Conservation (phyloP, 2,329 filamentous ascomycete species). For the Verticillium longisporum region DNA sequence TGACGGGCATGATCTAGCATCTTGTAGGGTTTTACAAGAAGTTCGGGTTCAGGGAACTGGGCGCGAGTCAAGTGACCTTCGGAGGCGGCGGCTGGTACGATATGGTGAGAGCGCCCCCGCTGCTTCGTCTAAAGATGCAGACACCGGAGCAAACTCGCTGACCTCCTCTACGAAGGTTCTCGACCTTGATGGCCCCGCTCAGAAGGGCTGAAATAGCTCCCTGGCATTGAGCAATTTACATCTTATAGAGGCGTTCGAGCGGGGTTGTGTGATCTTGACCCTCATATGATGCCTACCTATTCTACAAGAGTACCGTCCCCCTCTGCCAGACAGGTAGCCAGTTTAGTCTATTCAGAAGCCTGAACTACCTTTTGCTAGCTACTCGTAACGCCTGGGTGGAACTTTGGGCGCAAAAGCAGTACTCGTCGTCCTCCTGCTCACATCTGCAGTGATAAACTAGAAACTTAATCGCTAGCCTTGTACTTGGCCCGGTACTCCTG, state of each 20-base stretch:
- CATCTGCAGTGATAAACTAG: background rate
- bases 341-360: background rate
- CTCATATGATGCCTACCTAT: background rate
- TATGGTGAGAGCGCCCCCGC: slow-evolving; percentile 51
- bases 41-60: slow-evolving; percentile 65
- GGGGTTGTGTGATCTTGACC: background rate
- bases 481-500: slow-evolving; percentile 67
- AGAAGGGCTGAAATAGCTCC: slow-evolving; percentile 3
- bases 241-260: background rate
- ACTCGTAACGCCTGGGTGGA: background rate
- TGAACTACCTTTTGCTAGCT: too few species aligned
- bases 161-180: slow-evolving; percentile 13
- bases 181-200: slow-evolving; percentile 14
- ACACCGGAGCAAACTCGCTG: background rate
- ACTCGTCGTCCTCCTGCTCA: background rate
- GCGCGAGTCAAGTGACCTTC: slow-evolving; percentile 63
- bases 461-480: slow-evolving; percentile 47
- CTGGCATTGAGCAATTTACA: too few species aligned
- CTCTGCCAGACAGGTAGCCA: background rate
- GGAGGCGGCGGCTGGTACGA: slow-evolving; percentile 77
- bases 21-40: slow-evolving; percentile 69
- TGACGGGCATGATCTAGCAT: slow-evolving; percentile 30
- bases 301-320: background rate
- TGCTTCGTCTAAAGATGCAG: background rate
- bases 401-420: background rate